These are phyloP conservation scores for Amphichorda felina DNA, from an alignment of 2,329 filamentous ascomycete species.

Conservation along the genomic window DNA sequence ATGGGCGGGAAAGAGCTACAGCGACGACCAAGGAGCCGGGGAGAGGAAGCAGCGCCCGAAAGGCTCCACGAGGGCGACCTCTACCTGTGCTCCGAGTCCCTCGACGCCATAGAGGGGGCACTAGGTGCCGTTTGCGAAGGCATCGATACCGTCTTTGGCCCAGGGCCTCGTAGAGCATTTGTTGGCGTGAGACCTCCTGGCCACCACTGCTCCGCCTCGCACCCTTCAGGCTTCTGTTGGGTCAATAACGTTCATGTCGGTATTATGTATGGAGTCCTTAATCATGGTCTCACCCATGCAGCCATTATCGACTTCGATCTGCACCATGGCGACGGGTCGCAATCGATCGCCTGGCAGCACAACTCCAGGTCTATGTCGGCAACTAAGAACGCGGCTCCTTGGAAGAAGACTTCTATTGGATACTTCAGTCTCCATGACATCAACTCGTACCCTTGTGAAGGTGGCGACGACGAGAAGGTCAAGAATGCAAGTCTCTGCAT, in stretches of 20 bases:
- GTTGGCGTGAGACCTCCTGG: conserved; percentile 88
- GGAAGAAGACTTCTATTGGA: conserved; percentile 80
- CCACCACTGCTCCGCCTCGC: conserved; percentile 83
- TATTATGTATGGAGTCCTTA: conserved; percentile 78
- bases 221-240: conserved; percentile 96
- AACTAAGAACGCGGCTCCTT: conserved; percentile 57
- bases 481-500: conserved; percentile 90
- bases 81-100: conserved; percentile 78
- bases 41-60: conserved; percentile 32
- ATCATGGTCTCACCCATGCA: conserved; percentile 81
- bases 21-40: conserved; percentile 49
- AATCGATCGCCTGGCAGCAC: conserved; percentile 84
- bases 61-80: conserved; percentile 80
- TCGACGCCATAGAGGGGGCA: conserved; percentile 80
- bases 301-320: conserved; percentile 89
- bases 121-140: conserved; percentile 90
- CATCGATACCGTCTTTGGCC: conserved; percentile 68
- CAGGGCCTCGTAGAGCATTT: conserved; percentile 67
- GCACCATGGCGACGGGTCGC: conserved; percentile 91
- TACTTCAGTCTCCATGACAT: conserved; percentile 98
- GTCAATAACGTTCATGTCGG: conserved; percentile 97
- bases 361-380: conserved; percentile 56
- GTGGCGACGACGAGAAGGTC: conserved; percentile 86
- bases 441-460: conserved; percentile 95
- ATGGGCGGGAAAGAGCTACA: conserved; percentile 67